Base-by-base conservation (phyloP, 2,329 filamentous ascomycete genomes). In the Scytalidium sp. region DNA sequence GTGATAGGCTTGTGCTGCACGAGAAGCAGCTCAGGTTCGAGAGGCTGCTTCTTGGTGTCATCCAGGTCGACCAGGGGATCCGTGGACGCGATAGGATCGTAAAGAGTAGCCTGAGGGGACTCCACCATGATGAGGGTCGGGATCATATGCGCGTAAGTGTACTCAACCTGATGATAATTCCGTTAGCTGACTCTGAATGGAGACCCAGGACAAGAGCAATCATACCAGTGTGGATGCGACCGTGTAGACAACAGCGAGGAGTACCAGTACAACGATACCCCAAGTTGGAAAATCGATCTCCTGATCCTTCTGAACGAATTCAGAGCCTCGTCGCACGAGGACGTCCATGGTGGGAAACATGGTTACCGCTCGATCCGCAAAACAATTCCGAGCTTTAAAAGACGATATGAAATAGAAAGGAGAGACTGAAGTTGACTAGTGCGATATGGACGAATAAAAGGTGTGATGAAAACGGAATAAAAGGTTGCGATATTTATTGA, bases 111-210 rank as follows among this genome's bases (percentile, higher is more conserved):
- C 46, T 46, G 43, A 75, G 75, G 21, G 75, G 75, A 56, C 66
- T 88, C 85, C 59, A 88, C 74, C 69, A 83, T 81, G 53, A 82
- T 75, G 40, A 88, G 75, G 5, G 80, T 81, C 2, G 79, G 75
- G 41, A 87, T 70, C 48, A 88, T 72, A 50, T 76, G 67, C 49
- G 77, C 77, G 56, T 84, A 78, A 41, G 79, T 82, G 68, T 87
- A 88, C 46, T 70, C 64, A 43, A 75, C 59, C 72, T 75, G 50
- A 15, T n/a, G 13, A 27, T 39, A n/a, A 36, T 36, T 4, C 15
- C 20, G 42, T 62, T 47, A 60, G 56, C n/a, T 36, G 27, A 22
- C 23, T n/a, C 10, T 7, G 11, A 23, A 3, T 41, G 8, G 17
- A 19, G 21, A n/a, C 36, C 11, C 20, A 23, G 19, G n/a, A 32